Evolutionary conservation across 805 yeast species (phyloP), one percentile per base, ranked within the genome.

Genomic region (Kuraishia borneana): DNA sequence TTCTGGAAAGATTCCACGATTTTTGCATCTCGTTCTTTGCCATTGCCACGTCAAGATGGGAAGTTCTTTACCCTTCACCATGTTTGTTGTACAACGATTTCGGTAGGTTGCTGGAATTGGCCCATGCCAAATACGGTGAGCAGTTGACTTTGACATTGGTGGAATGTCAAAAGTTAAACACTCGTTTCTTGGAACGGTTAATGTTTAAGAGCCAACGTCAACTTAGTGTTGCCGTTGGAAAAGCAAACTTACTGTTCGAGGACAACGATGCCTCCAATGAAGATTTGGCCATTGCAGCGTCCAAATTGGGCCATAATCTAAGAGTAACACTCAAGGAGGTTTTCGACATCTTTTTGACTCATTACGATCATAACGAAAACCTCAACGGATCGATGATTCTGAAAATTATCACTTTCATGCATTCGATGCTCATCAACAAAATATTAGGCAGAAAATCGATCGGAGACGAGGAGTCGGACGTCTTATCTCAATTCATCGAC

Each of bases 21-120:
- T n/a, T n/a, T n/a, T n/a, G n/a, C n/a, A n/a, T n/a, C n/a, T n/a
- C n/a, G n/a, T n/a, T n/a, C n/a, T n/a, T n/a, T n/a, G n/a, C n/a
- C n/a, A n/a, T n/a, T n/a, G n/a, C n/a, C n/a, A n/a, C n/a, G n/a
- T n/a, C n/a, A n/a, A n/a, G n/a, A 19, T 27, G 40, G 0, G 6
- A 31, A 6, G 36, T 38, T 3, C 41, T 36, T 17, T 54, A 56
- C 35, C 41, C 49, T 2, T 43, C 37, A n/a, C 39, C 37, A 14
- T 36, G 55, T 3, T 34, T 56, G 12, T 55, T 57, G 19, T 50
- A 49, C 40, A 54, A 57, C 35, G 63, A 58, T 35, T 56, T 38
- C 34, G 42, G 43, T 16, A 42, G 38, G 17, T 30, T 54, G 3
- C 31, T 54, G 6, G 54, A 51, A 9, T 43, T 40, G 18, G 36